These are phyloP conservation scores for Puccinia triticina DNA, from an alignment of 1,284 basidiomycete genomes.

Conservation along the genomic window DNA sequence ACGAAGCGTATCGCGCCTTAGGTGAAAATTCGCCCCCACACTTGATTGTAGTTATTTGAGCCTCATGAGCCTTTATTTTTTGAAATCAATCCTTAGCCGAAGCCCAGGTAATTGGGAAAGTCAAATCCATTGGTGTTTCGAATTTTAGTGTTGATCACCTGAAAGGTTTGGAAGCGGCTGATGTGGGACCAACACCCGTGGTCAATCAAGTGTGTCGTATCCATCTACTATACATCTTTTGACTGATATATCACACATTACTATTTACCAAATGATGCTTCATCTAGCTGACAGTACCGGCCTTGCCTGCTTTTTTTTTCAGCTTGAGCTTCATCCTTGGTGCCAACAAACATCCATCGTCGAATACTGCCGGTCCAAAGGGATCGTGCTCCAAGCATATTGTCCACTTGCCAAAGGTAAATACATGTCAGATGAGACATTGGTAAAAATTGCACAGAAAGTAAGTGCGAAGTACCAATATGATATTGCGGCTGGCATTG, in stretches of 20 bases:
- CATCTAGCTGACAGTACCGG: background rate
- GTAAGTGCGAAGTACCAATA: constrained; percentile 59
- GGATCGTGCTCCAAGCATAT: constrained; percentile 76
- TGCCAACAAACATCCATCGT: constrained; percentile 80
- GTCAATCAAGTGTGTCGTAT: constrained; percentile 77
- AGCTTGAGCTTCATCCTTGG: constrained; percentile 72
- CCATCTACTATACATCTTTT: background rate
- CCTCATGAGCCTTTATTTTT: too few relatives aligned
- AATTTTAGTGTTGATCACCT: constrained; percentile 77
- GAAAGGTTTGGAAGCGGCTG: constrained; percentile 70
- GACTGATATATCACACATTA: background rate
- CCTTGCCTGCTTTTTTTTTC: constrained; percentile 32
- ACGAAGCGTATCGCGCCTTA: constrained; percentile 65
- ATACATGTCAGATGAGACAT: constrained; percentile 65
- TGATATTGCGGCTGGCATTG: too few relatives aligned
- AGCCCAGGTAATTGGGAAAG: constrained; percentile 68
- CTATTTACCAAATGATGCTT: constrained; percentile 54
- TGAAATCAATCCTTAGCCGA: constrained; percentile 66
- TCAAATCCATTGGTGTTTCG: constrained; percentile 73
- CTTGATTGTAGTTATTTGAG: too few relatives aligned
- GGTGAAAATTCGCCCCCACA: constrained; percentile 61
- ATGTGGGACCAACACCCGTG: constrained; percentile 67
- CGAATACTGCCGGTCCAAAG: constrained; percentile 71
- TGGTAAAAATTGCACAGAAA: constrained; percentile 68
- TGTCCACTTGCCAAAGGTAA: constrained; percentile 72